These are phyloP conservation scores for Solanum bulbocastanum DNA, from an alignment of 257 asterid species.

Conservation along the genomic window DNA sequence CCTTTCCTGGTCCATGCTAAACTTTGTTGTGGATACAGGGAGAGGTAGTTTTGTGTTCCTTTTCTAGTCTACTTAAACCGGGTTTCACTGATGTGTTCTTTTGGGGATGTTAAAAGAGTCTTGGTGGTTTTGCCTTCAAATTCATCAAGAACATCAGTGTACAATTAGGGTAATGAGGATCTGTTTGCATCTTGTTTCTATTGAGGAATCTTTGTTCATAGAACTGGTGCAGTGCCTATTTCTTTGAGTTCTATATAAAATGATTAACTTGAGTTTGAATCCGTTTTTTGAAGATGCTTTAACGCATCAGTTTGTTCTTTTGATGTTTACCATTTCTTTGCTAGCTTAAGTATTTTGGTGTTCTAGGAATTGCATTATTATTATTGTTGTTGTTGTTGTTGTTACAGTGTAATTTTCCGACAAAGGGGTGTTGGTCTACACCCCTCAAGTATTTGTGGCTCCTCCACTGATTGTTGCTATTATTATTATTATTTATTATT, in stretches of 20 bases:
- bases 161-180: background rate
- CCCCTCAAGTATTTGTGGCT: background rate
- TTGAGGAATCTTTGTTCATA: background rate
- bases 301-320: background rate
- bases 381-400: background rate
- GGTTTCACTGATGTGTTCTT: background rate
- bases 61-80: background rate
- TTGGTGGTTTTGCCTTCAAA: background rate
- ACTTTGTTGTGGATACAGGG: background rate
- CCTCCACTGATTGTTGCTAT: background rate
- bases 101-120: background rate
- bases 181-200: background rate
- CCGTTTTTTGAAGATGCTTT: background rate
- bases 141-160: background rate
- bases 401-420: too few relatives aligned
- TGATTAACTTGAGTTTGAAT: background rate
- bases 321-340: background rate
- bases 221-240: background rate
- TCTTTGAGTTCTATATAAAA: background rate
- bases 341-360: background rate
- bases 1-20: background rate
- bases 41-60: background rate
- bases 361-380: background rate
- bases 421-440: background rate
- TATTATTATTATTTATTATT: background rate